A percentile compares a stretch with the other conserved stretches of the same genome.
Conservation (phyloP, 768 basidiomycete species). For the Xerocomellus dryophilus region DNA sequence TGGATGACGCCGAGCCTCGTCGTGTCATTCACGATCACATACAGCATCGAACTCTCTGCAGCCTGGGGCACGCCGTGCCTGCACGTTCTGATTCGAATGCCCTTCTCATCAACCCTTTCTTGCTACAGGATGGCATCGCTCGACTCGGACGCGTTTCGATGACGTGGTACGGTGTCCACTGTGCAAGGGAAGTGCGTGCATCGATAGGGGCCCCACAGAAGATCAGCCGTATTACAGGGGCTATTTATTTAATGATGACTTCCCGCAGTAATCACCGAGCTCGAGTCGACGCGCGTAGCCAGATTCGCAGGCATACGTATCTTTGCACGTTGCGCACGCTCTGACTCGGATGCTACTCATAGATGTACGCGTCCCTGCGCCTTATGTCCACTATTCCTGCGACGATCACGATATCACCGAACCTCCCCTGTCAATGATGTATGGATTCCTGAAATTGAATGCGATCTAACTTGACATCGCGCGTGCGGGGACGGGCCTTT, state of each 20-base stretch:
- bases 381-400: too few species aligned
- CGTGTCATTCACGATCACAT: not conserved
- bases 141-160: not conserved
- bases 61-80: not conserved
- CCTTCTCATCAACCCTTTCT: not conserved
- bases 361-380: not conserved
- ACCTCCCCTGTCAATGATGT: too few species aligned
- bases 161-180: not conserved
- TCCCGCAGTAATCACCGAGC: slow-evolving; percentile 5
- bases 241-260: not conserved
- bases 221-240: not conserved
- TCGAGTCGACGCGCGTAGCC: not conserved
- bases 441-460: too few species aligned
- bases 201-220: not conserved
- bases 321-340: too few species aligned
- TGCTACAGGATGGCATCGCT: not conserved
- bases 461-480: too few species aligned
- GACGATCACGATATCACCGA: too few species aligned
- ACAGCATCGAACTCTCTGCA: not conserved
- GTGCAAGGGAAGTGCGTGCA: not conserved
- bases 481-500: too few species aligned
- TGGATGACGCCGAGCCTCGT: not conserved
- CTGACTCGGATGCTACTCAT: too few species aligned
- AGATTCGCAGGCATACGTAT: not conserved
- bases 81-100: not conserved